phyloP scores from a whole-genome alignment of 2,329 filamentous ascomycete genomes.

The Dothistroma pini region DNA sequence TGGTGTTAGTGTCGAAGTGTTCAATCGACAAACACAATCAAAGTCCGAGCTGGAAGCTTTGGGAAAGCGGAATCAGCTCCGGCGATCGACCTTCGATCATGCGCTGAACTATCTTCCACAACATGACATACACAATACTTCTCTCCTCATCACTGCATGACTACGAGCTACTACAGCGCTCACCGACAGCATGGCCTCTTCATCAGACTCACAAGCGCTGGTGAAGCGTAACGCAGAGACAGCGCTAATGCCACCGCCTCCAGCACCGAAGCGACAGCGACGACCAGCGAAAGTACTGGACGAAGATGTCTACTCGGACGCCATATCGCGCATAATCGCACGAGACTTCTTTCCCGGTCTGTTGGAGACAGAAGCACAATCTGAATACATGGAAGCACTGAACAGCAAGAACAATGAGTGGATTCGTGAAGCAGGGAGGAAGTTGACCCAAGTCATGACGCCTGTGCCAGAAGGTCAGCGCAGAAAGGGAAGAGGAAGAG shows the following conservation, averaged over 20 bases:
- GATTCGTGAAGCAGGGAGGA: slow-evolving; percentile 75
- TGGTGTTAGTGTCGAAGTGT: neutral
- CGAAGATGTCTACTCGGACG: slow-evolving; percentile 89
- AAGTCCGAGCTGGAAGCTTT: neutral
- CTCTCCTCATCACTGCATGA: neutral
- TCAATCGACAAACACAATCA: neutral
- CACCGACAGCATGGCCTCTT: slow-evolving; percentile 13
- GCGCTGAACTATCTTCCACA: neutral
- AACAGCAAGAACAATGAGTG: slow-evolving; percentile 80
- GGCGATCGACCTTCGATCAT: too few species aligned
- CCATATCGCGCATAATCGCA: slow-evolving; percentile 88
- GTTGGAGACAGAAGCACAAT: slow-evolving; percentile 77
- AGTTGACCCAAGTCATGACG: slow-evolving; percentile 69
- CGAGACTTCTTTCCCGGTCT: slow-evolving; percentile 96
- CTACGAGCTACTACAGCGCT: neutral
- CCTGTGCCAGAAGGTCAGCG: slow-evolving; percentile 56
- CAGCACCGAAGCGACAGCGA: slow-evolving; percentile 83
- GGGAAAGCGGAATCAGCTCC: neutral
- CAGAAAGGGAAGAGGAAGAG: slow-evolving; percentile 38
- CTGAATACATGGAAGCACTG: slow-evolving; percentile 87
- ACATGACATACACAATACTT: neutral
- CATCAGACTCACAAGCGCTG: slow-evolving; percentile 54
- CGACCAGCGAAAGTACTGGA: slow-evolving; percentile 82
- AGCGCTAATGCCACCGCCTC: slow-evolving; percentile 85
- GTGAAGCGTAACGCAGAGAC: slow-evolving; percentile 63